Evolutionary conservation across 1,284 basidiomycete species (phyloP), one percentile per base, ranked within the genome.

Genomic region (Pseudozyma sp.): DNA sequence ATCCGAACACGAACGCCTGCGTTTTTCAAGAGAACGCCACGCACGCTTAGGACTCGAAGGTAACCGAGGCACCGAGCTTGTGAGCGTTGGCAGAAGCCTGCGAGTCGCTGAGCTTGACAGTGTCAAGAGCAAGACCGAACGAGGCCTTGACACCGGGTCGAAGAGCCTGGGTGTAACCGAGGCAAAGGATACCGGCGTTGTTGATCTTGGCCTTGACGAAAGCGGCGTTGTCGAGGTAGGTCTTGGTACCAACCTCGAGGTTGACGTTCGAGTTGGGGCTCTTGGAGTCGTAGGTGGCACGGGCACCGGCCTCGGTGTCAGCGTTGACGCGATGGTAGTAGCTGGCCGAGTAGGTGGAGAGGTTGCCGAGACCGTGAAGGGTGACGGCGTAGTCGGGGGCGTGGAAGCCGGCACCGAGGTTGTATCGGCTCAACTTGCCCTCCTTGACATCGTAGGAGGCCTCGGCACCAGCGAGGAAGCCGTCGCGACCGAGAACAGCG

Each of bases 121-220:
- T 80, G 82, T 85, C 85, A 65, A 84, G 81, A 35, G 83, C 83
- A 40, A 84, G 80, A 65, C 95, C 94, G 87, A 97, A 95, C 70
- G 92, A 90, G 63, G 93, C 93, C 87, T 94, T 95, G 85, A 99
- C 94, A 85, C 96, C 96, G 55, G 95, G 95, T 81, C 82, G 79
- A 38, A 81, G 76, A 45, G 81, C 80, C 78, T 82, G 80, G 52
- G 79, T 81, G 79, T 82, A 82, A 66, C 77, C 79, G 61, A 82
- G 77, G 67, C 78, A 79, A 62, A 83, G 76, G 72, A 82, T 79
- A 71, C 80, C 80, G 76, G 91, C 87, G 88, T 96, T 96, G 91
- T 97, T 97, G 88, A 99, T 96, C 91, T 99, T 99, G 83, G 94
- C 93, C 90, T 99, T 97, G 88, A 97, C 89, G 85, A 94, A 97